Evolutionary conservation across 768 basidiomycete species (phyloP), one percentile per base, ranked within the genome.

Genomic region (Xerocomus brunneocitrinus): DNA sequence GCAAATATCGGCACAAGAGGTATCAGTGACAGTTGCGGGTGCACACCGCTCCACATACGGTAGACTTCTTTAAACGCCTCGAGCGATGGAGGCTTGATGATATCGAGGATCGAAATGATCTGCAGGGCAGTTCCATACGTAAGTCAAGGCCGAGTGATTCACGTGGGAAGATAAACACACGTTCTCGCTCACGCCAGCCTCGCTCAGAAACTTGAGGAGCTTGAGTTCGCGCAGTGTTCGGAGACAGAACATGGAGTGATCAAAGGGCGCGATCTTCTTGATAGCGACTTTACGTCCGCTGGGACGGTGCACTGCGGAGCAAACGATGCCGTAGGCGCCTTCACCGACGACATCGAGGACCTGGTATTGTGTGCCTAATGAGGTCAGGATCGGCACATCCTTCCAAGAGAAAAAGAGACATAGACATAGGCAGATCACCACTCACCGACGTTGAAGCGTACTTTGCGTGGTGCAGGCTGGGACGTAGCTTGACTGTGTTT

Each of bases 201-300:
- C 89, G 64, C 85, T 88, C 57, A 93, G 70, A 71, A 91, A 91
- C 63, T 91, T 91, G 70, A 84, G 76, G 16, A 91, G 74, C 64
- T 91, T 91, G 61, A 91, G 78, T 70, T 91, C 93, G 57, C 93
- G 82, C 47, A 95, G 76, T n/a, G 93, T 95, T 47, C 87, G 77
- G 67, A 94, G 77, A 66, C 90, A 91, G 74, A 94, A 95, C 90
- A 95, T 92, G 53, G 92, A 86, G 66, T 95, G 93, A 68, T 95
- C 94, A 61, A 95, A 97, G 5, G 93, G 93, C 0, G 89, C 85
- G 72, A 97, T 93, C 74, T 91, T 91, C 79, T 97, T 97, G 78
- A 97, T 94, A 50, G 95, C 95, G 56, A 98, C 95, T 70, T 92
- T 92, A 54, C 91, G 87, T 49, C 86, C 84, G 49, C 89, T 90